Percentiles rank a stretch among this genome's conserved stretches.
Conservation (phyloP, 1,139 yeast genomes). For the Yamadazyma friedrichii region DNA sequence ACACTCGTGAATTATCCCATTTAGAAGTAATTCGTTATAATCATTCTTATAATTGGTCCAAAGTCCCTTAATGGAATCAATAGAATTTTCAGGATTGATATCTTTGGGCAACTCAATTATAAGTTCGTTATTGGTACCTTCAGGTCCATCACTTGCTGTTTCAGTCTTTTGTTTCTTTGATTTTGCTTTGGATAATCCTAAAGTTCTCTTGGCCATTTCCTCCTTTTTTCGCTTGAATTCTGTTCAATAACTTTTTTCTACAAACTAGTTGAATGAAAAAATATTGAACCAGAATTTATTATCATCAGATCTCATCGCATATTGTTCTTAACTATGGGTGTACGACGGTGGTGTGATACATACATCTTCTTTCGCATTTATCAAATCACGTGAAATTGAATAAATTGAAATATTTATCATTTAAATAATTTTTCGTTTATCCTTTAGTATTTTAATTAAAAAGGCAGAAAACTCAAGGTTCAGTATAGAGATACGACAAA, state of each 20-base stretch:
- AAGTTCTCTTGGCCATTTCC: conserved; percentile 71
- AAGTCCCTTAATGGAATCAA: conserved; percentile 69
- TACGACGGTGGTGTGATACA: too few relatives aligned
- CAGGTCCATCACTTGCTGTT: conserved; percentile 8
- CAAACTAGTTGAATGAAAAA: too few relatives aligned
- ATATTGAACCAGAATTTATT: too few relatives aligned
- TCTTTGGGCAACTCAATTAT: conserved; percentile 71
- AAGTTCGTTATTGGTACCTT: conserved; percentile 18
- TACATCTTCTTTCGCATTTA: too few relatives aligned
- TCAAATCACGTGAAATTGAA: conserved; percentile 3
- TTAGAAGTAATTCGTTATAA: conserved; percentile 62
- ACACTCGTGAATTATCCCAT: conserved; percentile 90
- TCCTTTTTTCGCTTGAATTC: neutral
- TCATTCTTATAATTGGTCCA: conserved; percentile 60
- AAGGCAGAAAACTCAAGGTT: neutral
- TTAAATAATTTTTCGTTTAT: too few relatives aligned
- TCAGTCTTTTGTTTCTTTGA: conserved; percentile 9
- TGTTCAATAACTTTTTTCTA: too few relatives aligned
- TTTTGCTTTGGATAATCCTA: conserved; percentile 75
- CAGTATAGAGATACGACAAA: too few relatives aligned
- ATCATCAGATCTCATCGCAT: conserved; percentile 1
- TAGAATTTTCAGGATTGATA: conserved; percentile 73
- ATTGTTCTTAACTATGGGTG: too few relatives aligned
- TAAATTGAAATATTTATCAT: neutral
- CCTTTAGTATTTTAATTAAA: neutral